Evolutionary conservation across 768 basidiomycete genomes (phyloP).

Genomic region (Termitomyces sp.): DNA sequence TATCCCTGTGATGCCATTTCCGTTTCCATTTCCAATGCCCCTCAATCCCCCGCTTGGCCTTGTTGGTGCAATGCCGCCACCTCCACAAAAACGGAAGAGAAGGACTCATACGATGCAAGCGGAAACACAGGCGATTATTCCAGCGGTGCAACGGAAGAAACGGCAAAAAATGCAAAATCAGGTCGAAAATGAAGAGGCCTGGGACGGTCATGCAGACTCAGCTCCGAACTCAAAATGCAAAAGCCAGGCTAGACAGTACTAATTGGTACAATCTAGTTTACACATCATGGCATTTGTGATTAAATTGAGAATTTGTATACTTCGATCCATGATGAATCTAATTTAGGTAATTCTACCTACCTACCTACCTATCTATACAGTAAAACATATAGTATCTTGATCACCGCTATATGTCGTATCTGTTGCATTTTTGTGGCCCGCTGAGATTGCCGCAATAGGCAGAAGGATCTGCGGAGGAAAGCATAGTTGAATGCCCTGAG

Average conservation of each 20-base stretch:
- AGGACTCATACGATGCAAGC: neutral
- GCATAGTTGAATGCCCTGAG: no score
- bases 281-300: neutral
- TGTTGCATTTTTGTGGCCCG: no score
- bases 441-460: neutral
- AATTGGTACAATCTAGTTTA: neutral
- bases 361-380: no score
- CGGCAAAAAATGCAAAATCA: neutral
- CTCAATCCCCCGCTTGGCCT: neutral
- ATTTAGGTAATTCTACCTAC: no score
- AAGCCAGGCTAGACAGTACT: neutral
- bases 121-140: neutral
- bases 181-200: neutral
- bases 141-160: neutral
- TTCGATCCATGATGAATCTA: neutral
- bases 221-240: neutral
- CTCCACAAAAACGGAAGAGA: neutral
- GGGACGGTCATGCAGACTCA: no score
- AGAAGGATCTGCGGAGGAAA: no score
- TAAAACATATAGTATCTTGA: no score
- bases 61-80: no score
- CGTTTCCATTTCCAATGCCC: neutral
- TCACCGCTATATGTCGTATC: no score
- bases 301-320: neutral
- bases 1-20: neutral